phyloP scores from a whole-genome alignment of 305 asterid species.

The Fraxinus nigra region DNA sequence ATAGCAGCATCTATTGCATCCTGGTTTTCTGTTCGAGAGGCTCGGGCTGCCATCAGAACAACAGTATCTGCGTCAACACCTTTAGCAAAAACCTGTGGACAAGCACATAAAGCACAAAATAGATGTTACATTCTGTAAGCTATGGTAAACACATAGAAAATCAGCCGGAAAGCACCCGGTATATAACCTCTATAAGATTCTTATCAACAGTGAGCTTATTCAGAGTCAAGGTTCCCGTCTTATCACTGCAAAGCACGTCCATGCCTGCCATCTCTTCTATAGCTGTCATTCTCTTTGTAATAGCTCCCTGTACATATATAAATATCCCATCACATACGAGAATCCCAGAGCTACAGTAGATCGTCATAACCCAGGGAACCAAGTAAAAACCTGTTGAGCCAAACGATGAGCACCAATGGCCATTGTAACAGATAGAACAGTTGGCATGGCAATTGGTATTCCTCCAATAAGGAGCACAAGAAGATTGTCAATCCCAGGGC shows the following conservation, averaged over 20 bases:
- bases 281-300: slow-evolving; percentile 99
- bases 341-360: background rate
- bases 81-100: slow-evolving; percentile 70
- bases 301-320: slow-evolving; percentile 68
- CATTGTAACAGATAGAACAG: slow-evolving; percentile 98
- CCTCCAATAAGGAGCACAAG: slow-evolving; percentile 98
- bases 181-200: slow-evolving; percentile 79
- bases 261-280: slow-evolving; percentile 99
- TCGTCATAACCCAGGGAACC: slow-evolving; percentile 20
- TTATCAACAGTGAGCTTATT: slow-evolving; percentile 95
- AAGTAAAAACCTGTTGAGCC: slow-evolving; percentile 79
- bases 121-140: slow-evolving; percentile 4
- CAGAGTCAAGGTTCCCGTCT: slow-evolving; percentile 85
- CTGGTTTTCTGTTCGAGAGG: slow-evolving; percentile 93
- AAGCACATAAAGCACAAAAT: slow-evolving; percentile 3
- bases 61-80: slow-evolving; percentile 87
- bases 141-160: slow-evolving; percentile 1
- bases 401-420: slow-evolving; percentile 98
- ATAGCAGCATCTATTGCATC: slow-evolving; percentile 97
- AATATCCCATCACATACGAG: slow-evolving; percentile 16
- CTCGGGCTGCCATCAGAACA: slow-evolving; percentile 98
- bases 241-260: slow-evolving; percentile 98
- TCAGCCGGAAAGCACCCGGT: background rate
- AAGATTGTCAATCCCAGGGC: slow-evolving; percentile 98
- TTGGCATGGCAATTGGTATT: slow-evolving; percentile 99